These are phyloP conservation scores for Hypoxylon crocopeplum DNA, from an alignment of 495 filamentous ascomycete species.

Conservation along the genomic window DNA sequence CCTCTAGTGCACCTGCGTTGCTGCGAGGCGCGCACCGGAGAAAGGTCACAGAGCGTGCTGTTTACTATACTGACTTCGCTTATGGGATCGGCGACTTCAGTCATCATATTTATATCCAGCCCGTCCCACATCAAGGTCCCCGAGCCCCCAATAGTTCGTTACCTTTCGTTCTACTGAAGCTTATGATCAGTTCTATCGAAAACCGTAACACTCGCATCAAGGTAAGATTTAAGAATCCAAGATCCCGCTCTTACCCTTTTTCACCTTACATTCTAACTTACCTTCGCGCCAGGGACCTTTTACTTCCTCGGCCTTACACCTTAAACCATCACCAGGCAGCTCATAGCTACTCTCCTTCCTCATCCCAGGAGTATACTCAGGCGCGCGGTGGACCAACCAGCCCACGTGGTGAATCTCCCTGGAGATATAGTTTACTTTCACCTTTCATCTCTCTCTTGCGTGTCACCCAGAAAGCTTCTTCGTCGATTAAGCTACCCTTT, in stretches of 20 bases:
- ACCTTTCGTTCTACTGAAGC: constrained; percentile 5
- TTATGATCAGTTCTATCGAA: neutral
- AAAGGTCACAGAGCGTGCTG: too few species aligned
- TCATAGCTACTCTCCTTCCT: neutral
- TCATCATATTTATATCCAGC: too few species aligned
- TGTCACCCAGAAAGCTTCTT: constrained; percentile 16
- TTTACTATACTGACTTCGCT: too few species aligned
- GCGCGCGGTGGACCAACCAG: neutral
- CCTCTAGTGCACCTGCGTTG: neutral
- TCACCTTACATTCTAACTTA: constrained; percentile 16
- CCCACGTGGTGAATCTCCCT: constrained; percentile 6
- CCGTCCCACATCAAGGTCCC: too few species aligned
- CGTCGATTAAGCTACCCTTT: constrained; percentile 18
- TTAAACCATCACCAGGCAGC: constrained; percentile 18
- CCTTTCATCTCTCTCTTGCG: constrained; percentile 5
- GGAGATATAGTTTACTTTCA: constrained; percentile 23
- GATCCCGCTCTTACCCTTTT: constrained; percentile 4
- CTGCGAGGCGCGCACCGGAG: neutral
- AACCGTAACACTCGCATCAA: constrained; percentile 10
- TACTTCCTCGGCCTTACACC: constrained; percentile 17
- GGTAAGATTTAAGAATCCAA: constrained; percentile 13
- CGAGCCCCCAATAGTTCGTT: neutral
- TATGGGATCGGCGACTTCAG: too few species aligned
- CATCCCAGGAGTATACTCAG: constrained; percentile 3
- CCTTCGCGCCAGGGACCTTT: constrained; percentile 8